Evolutionary conservation across 495 filamentous ascomycete genomes (phyloP), one percentile per base, ranked within the genome.

Genomic region (Aspergillus nanangensis): DNA sequence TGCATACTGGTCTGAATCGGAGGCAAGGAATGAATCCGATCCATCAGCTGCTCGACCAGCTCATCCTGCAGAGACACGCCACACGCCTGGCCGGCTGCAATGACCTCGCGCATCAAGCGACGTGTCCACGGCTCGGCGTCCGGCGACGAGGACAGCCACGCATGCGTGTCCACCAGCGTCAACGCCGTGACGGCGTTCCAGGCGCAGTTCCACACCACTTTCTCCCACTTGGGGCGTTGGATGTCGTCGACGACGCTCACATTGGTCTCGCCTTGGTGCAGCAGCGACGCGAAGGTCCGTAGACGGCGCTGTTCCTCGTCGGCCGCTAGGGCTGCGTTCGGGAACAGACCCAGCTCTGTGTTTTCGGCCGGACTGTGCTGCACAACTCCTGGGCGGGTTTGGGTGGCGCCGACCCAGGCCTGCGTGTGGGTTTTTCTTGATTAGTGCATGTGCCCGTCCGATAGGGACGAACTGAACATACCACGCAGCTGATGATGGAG

Each of bases 401-500:
- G n/a, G n/a, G 25, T 29, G 5, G 25, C 25, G 25, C 25, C 25
- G 7, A 29, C 25, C 25, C 25, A 29, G 11, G 25, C 25, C 25
- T n/a, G 11, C 9, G 1, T 25, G 4, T 7, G 33, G 29, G 19
- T 22, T 37, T 8, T 17, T 13, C 2, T 5, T 25, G n/a, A 11
- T 32, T 1, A 32, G 11, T 1, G 41, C 25, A 29, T 29, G 5
- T 11, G 11, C 7, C 25, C 25, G 25, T 22, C 8, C n/a, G 5
- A 25, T 37, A 18, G 14, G 42, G 42, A 9, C 15, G 18, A 13
- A 37, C 1, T 5, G 11, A 22, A 24, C 59, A 29, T 35, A 60
- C 61, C 18, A 83, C 80, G 41, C 72, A 81, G 44, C 70, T 81
- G 25, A 84, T 53, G 33, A 85, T 77, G 3, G 73, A 69, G 11